These are phyloP conservation scores for Casuarina equisetifolia DNA, from an alignment of 306 rosid genomes.

Conservation along the genomic window DNA sequence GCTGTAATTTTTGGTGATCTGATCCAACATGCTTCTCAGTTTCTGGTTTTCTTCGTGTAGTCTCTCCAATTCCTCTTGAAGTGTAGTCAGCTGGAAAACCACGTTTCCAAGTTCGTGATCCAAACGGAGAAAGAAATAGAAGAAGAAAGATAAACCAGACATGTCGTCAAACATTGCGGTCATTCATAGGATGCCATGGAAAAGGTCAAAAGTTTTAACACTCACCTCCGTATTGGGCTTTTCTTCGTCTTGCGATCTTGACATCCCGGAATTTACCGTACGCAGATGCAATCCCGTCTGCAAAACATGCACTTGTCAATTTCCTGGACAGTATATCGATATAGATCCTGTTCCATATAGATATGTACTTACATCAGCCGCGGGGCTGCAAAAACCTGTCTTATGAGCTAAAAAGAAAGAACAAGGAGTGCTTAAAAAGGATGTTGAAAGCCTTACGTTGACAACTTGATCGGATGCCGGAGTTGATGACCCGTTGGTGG, in stretches of 20 bases:
- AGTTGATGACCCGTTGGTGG: conserved; percentile 19
- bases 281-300: conserved; percentile 42
- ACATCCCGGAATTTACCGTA: conserved; percentile 12
- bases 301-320: not conserved
- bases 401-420: not conserved
- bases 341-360: no score
- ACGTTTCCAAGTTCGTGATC: not conserved
- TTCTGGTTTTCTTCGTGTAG: conserved; percentile 43
- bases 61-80: conserved; percentile 36
- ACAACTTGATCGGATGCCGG: conserved; percentile 1
- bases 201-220: not conserved
- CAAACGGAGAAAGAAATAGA: not conserved
- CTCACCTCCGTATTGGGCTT: conserved; percentile 32
- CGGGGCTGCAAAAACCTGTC: not conserved
- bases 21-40: conserved; percentile 38
- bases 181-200: not conserved
- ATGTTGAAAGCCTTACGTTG: conserved; percentile 30
- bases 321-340: not conserved
- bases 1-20: conserved; percentile 41
- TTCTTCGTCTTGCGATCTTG: not conserved
- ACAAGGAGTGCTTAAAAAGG: not conserved
- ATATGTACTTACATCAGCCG: not conserved
- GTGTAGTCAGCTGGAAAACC: conserved; percentile 16
- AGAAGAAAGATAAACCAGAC: not conserved
- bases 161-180: not conserved